These are phyloP conservation scores for Meyerozyma guilliermondii DNA, from an alignment of 1,139 yeast genomes.

Conservation along the genomic window DNA sequence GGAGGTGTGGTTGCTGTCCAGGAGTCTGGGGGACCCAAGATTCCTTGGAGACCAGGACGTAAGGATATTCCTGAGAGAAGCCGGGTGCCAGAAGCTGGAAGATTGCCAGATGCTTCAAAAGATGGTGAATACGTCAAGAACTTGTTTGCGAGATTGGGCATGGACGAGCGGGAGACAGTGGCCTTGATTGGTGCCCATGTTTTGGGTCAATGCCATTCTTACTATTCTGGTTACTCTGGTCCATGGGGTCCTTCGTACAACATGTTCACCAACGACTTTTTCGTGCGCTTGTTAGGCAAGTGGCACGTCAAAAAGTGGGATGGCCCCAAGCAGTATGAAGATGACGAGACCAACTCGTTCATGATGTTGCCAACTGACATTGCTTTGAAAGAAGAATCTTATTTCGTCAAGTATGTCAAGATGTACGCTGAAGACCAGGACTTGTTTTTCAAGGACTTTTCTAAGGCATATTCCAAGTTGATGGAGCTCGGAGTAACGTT, in stretches of 20 bases:
- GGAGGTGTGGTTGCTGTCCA: slow-evolving; percentile 86
- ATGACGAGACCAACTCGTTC: slow-evolving; percentile 62
- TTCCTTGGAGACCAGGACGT: slow-evolving; percentile 87
- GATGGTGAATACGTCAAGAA: slow-evolving; percentile 67
- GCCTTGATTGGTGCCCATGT: slow-evolving; percentile 88
- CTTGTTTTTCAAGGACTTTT: slow-evolving; percentile 66
- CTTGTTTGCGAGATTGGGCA: slow-evolving; percentile 68
- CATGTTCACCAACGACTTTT: slow-evolving; percentile 79
- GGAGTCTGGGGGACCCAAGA: slow-evolving; percentile 82
- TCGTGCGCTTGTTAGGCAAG: slow-evolving; percentile 62
- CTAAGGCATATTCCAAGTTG: slow-evolving; percentile 62
- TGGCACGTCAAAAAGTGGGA: slow-evolving; percentile 79
- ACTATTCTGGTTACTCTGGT: slow-evolving; percentile 75
- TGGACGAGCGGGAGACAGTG: slow-evolving; percentile 78
- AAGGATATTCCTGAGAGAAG: slow-evolving; percentile 38
- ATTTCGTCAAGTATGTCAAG: slow-evolving; percentile 62
- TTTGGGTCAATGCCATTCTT: slow-evolving; percentile 70
- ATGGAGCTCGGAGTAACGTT: slow-evolving; percentile 71
- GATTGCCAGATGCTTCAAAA: slow-evolving; percentile 75
- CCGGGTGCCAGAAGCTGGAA: slow-evolving; percentile 59
- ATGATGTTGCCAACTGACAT: slow-evolving; percentile 92
- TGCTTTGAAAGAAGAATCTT: slow-evolving; percentile 63
- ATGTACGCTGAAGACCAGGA: slow-evolving; percentile 69
- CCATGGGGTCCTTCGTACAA: slow-evolving; percentile 95
- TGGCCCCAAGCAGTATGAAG: slow-evolving; percentile 74